Evolutionary conservation across 2,329 filamentous ascomycete genomes (phyloP).

Genomic region (Neurospora sp.): DNA sequence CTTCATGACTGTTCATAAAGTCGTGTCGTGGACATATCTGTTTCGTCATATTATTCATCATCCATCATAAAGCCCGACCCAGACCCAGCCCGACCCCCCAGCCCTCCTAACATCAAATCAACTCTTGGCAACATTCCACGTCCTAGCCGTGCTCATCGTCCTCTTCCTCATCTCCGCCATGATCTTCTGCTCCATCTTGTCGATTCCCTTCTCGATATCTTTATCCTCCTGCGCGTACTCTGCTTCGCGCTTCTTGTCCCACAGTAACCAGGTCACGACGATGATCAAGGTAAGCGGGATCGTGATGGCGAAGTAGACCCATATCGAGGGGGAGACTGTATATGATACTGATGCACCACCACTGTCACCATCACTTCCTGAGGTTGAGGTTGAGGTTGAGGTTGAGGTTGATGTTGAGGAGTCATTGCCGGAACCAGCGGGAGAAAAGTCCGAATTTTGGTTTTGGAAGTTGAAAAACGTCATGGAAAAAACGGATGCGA

Average conservation of each 20-base stretch:
- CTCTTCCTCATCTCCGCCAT: conserved; percentile 45
- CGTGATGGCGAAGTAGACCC: conserved; percentile 55
- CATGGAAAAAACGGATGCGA: conserved; percentile 56
- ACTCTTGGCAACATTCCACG: conserved; percentile 31
- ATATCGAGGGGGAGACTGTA: conserved; percentile 40
- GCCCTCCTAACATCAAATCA: not conserved
- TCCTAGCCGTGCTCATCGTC: conserved; percentile 46
- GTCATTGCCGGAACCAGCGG: not conserved
- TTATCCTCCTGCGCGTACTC: conserved; percentile 38
- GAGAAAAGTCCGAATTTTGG: conserved; percentile 21
- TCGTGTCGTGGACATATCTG: not conserved
- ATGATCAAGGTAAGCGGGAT: conserved; percentile 47
- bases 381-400: not conserved
- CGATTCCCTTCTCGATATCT: conserved; percentile 44
- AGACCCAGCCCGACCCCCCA: no score
- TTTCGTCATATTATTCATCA: not conserved
- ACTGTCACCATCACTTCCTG: no score
- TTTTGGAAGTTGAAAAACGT: conserved; percentile 54
- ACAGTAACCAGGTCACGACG: conserved; percentile 44
- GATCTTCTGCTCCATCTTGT: conserved; percentile 46
- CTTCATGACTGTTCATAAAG: not conserved
- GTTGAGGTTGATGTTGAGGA: no score
- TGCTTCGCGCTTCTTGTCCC: conserved; percentile 40
- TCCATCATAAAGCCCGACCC: not conserved
- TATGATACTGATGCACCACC: conserved; percentile 11